Evolutionary conservation across 306 rosid species (phyloP).

Genomic region (Pueraria montana): DNA sequence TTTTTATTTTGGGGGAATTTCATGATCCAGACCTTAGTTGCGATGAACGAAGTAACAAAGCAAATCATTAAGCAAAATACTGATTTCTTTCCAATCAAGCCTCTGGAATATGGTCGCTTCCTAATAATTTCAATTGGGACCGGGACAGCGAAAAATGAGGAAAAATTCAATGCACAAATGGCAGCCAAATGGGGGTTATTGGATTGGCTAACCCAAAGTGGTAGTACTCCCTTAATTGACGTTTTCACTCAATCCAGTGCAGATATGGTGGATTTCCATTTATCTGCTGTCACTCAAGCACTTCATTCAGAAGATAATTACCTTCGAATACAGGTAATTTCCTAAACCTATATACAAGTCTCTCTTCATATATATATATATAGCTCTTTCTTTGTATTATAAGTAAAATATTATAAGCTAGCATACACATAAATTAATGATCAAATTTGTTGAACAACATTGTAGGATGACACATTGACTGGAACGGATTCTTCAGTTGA

Average conservation of each 20-base stretch:
- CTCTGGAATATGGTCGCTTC: constrained; percentile 49
- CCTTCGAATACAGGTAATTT: constrained; percentile 57
- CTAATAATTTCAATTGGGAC: constrained; percentile 60
- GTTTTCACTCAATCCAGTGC: constrained; percentile 58
- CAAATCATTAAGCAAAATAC: constrained; percentile 40
- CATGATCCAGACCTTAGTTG: constrained; percentile 48
- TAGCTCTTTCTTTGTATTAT: neutral
- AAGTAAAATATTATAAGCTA: neutral
- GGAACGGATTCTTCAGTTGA: constrained; percentile 55
- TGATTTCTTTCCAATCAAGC: constrained; percentile 54
- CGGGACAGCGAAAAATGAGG: constrained; percentile 50
- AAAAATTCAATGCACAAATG: constrained; percentile 45
- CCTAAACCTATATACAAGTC: neutral
- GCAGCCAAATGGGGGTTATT: constrained; percentile 58
- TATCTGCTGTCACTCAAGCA: constrained; percentile 57
- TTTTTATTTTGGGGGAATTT: neutral
- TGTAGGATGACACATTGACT: constrained; percentile 59
- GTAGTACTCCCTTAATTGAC: constrained; percentile 50
- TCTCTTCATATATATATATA: neutral
- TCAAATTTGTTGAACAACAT: constrained; percentile 8
- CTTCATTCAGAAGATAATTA: constrained; percentile 51
- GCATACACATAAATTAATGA: neutral
- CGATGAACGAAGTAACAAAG: constrained; percentile 53
- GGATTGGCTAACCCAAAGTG: constrained; percentile 50
- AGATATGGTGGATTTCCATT: constrained; percentile 59